Percentiles rank a stretch among this genome's conserved stretches.
These are phyloP conservation scores for Colletotrichum endophyticum DNA, from an alignment of 2,329 filamentous ascomycete species.

Conservation along the genomic window DNA sequence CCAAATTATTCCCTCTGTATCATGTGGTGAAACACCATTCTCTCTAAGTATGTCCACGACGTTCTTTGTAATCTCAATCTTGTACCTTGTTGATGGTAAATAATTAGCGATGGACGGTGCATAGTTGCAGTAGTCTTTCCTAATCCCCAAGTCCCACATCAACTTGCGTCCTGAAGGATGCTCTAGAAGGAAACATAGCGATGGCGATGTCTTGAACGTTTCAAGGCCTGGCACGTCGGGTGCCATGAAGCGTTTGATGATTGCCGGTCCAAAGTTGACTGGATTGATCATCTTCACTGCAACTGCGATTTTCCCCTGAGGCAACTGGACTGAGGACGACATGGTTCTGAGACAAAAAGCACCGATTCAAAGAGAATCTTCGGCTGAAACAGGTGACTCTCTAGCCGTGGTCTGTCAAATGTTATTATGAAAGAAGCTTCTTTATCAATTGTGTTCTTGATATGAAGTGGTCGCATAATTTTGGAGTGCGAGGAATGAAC, in stretches of 20 bases:
- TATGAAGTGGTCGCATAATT: not conserved
- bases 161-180: slow-evolving; percentile 31
- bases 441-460: not conserved
- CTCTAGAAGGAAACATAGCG: slow-evolving; percentile 33
- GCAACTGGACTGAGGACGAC: slow-evolving; percentile 6
- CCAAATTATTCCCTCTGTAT: slow-evolving; percentile 19
- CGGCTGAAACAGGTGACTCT: not conserved
- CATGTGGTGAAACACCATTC: not conserved
- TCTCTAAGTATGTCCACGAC: slow-evolving; percentile 27
- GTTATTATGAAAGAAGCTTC: not conserved
- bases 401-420: not conserved
- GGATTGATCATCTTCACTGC: slow-evolving; percentile 39
- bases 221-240: slow-evolving; percentile 38
- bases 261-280: slow-evolving; percentile 42
- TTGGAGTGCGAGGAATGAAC: not conserved
- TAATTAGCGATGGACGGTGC: slow-evolving; percentile 28
- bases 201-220: slow-evolving; percentile 31
- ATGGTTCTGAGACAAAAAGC: not conserved
- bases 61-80: slow-evolving; percentile 28
- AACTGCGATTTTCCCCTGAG: slow-evolving; percentile 23
- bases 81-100: slow-evolving; percentile 29
- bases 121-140: slow-evolving; percentile 32
- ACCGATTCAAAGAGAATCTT: not conserved
- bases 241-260: slow-evolving; percentile 41
- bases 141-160: slow-evolving; percentile 33